A percentile compares a stretch with the other conserved stretches of the same genome.
Conservation (phyloP, 495 filamentous ascomycete genomes). For the Penicillium antarcticum region DNA sequence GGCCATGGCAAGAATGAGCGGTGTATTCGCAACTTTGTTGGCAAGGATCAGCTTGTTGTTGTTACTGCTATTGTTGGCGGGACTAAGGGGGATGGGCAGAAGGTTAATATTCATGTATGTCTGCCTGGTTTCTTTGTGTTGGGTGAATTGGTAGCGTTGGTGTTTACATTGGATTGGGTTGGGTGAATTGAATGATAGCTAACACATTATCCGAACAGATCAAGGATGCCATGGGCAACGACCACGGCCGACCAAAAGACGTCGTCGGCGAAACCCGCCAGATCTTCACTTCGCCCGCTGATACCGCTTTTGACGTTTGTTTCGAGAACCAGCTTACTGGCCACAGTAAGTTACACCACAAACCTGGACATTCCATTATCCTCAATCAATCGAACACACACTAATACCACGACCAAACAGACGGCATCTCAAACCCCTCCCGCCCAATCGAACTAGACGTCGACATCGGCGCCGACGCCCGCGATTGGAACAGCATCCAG, state of each 20-base stretch:
- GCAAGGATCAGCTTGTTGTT: constrained; percentile 91
- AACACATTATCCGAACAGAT: constrained; percentile 57
- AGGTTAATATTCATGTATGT: constrained; percentile 92
- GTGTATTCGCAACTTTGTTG: constrained; percentile 96
- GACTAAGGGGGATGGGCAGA: constrained; percentile 84
- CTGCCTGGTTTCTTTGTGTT: background rate
- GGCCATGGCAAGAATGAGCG: constrained; percentile 64
- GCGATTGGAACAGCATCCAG: constrained; percentile 97
- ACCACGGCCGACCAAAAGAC: constrained; percentile 88
- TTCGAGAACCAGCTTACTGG: constrained; percentile 77
- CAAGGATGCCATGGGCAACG: constrained; percentile 89
- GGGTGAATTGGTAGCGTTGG: too few species aligned
- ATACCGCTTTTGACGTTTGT: constrained; percentile 95
- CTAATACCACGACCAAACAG: constrained; percentile 15
- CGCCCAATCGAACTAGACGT: constrained; percentile 93
- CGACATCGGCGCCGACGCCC: constrained; percentile 97
- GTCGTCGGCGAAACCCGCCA: constrained; percentile 87
- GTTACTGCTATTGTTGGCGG: constrained; percentile 91
- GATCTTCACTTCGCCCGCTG: constrained; percentile 92
- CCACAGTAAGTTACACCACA: constrained; percentile 50
- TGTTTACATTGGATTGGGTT: background rate
- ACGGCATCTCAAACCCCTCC: constrained; percentile 51
- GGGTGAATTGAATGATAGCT: background rate
- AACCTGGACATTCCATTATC: background rate
- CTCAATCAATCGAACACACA: background rate